These are phyloP conservation scores for Paragyromitra xinjiangensis DNA, from an alignment of 495 filamentous ascomycete species.

Conservation along the genomic window DNA sequence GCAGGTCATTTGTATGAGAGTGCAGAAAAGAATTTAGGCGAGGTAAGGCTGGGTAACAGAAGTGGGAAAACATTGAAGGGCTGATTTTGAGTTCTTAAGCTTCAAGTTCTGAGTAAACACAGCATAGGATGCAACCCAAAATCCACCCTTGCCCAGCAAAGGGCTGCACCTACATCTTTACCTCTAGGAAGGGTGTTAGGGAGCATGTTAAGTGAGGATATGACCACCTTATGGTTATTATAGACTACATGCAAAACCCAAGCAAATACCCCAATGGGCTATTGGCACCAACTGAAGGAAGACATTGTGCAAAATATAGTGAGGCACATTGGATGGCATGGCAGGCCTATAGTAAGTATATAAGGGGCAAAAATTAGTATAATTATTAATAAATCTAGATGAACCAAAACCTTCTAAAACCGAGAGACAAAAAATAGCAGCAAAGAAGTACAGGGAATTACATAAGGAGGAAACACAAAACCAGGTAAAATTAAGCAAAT, in stretches of 20 bases:
- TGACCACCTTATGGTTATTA: background rate
- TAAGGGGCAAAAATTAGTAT: too few relatives aligned
- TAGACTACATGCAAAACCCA: background rate
- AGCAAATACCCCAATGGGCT: background rate
- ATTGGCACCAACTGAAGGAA: background rate
- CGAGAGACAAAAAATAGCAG: background rate
- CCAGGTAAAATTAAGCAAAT: slow-evolving; percentile 7
- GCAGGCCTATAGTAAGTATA: background rate
- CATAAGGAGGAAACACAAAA: slow-evolving; percentile 5
- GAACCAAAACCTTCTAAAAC: too few relatives aligned
- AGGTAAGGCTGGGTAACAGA: too few relatives aligned
- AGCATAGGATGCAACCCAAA: background rate
- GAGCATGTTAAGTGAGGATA: background rate
- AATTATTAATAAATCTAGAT: too few relatives aligned
- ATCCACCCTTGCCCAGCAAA: background rate
- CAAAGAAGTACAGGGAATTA: background rate
- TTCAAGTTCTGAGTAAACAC: too few relatives aligned
- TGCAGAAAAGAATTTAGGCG: too few relatives aligned
- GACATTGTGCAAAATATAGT: background rate
- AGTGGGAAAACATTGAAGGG: too few relatives aligned
- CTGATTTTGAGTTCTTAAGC: too few relatives aligned
- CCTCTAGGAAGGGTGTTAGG: background rate
- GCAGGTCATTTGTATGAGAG: too few relatives aligned
- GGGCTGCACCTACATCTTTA: background rate
- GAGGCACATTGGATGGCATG: background rate